These are phyloP conservation scores for Phytopythium ostracodes DNA, from an alignment of 352 stramenopile genomes.

Conservation along the genomic window DNA sequence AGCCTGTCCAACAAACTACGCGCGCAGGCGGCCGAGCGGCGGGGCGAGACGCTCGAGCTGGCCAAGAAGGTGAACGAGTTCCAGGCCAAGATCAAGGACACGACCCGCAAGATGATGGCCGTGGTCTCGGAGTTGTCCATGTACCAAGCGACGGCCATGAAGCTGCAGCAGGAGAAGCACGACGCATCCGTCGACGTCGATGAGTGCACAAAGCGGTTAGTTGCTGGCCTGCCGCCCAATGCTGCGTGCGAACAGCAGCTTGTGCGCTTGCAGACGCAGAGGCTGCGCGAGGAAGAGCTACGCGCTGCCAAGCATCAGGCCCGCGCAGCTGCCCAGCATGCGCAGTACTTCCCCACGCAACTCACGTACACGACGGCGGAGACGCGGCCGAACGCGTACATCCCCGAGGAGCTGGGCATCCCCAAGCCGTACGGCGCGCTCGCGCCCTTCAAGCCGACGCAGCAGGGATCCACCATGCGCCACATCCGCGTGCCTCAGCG, in stretches of 20 bases:
- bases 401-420: conserved; percentile 90
- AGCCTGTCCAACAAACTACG: conserved; percentile 84
- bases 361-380: conserved; percentile 88
- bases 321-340: conserved; percentile 34
- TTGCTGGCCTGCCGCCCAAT: conserved; percentile 71
- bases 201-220: conserved; percentile 47
- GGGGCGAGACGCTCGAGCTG: conserved; percentile 76
- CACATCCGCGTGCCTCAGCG: conserved; percentile 88
- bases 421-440: conserved; percentile 90
- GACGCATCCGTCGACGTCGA: conserved; percentile 63
- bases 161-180: conserved; percentile 92
- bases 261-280: conserved; percentile 52
- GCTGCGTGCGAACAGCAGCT: conserved; percentile 76
- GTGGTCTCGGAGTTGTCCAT: conserved; percentile 92
- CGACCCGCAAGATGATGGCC: conserved; percentile 94
- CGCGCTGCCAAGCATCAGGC: conserved; percentile 40
- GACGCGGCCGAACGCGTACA: conserved; percentile 92
- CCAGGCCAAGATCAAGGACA: conserved; percentile 87
- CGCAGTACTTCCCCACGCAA: conserved; percentile 63
- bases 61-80: conserved; percentile 90
- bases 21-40: conserved; percentile 64
- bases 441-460: conserved; percentile 90
- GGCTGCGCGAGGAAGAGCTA: conserved; percentile 42
- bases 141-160: conserved; percentile 94
- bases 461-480: conserved; percentile 88